These are phyloP conservation scores for Candida pseudoviswanathii DNA, from an alignment of 1,139 yeast genomes.

Conservation along the genomic window DNA sequence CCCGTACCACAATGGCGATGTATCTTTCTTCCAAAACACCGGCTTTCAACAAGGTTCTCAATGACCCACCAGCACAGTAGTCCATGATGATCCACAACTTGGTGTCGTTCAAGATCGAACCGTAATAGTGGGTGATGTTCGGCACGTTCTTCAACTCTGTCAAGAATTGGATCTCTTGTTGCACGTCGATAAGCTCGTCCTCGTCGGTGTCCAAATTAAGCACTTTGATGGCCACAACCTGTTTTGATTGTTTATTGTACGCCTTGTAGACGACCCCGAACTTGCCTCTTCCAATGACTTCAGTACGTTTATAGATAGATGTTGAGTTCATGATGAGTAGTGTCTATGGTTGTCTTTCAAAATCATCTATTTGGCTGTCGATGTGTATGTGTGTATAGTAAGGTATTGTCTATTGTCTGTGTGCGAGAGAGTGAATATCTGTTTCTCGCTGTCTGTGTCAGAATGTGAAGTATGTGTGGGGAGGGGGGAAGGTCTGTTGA, in stretches of 20 bases:
- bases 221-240: slow-evolving; percentile 90
- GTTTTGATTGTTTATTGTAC: slow-evolving; percentile 60
- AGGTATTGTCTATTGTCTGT: background rate
- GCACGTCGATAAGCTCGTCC: slow-evolving; percentile 94
- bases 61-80: slow-evolving; percentile 94
- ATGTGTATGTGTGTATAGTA: background rate
- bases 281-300: slow-evolving; percentile 93
- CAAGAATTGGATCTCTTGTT: slow-evolving; percentile 86
- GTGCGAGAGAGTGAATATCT: background rate
- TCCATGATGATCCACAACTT: slow-evolving; percentile 98
- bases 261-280: slow-evolving; percentile 97
- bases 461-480: background rate
- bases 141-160: slow-evolving; percentile 82
- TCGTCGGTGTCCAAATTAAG: slow-evolving; percentile 89
- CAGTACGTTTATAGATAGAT: slow-evolving; percentile 68
- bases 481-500: background rate
- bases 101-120: slow-evolving; percentile 83
- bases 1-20: slow-evolving; percentile 80
- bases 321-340: slow-evolving; percentile 14
- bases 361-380: background rate
- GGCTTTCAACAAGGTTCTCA: slow-evolving; percentile 82
- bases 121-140: slow-evolving; percentile 90
- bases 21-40: slow-evolving; percentile 87
- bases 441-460: background rate
- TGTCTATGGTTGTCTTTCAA: background rate